Percentiles rank a stretch among this genome's conserved stretches.
These are phyloP conservation scores for Fusarium albosuccineum DNA, from an alignment of 2,329 filamentous ascomycete species.

Conservation along the genomic window DNA sequence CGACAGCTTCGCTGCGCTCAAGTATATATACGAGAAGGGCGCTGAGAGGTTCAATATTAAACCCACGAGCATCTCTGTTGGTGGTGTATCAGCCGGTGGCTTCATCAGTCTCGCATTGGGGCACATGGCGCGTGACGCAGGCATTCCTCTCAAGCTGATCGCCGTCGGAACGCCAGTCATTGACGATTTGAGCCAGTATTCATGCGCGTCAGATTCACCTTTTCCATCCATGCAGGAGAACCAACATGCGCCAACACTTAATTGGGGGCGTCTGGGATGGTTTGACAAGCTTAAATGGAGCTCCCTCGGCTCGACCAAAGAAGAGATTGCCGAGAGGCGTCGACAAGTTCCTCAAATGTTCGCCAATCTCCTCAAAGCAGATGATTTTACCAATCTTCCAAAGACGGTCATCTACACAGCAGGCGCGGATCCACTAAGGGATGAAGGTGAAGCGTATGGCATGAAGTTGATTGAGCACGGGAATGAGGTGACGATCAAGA, in stretches of 20 bases:
- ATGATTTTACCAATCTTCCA: constrained; percentile 50
- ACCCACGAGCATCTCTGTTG: constrained; percentile 55
- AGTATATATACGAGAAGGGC: constrained; percentile 54
- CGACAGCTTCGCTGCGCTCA: constrained; percentile 62
- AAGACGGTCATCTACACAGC: constrained; percentile 59
- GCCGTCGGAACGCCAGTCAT: constrained; percentile 57
- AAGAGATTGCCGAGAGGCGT: constrained; percentile 6
- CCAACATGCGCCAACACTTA: constrained; percentile 58
- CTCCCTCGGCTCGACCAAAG: constrained; percentile 30
- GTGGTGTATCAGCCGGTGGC: constrained; percentile 61
- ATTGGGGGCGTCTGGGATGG: constrained; percentile 58
- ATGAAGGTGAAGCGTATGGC: constrained; percentile 64
- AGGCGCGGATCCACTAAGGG: constrained; percentile 59
- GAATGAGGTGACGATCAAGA: constrained; percentile 59
- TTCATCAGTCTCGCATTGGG: constrained; percentile 54
- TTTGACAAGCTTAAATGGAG: constrained; percentile 54
- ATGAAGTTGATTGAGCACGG: constrained; percentile 57
- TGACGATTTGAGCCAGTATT: constrained; percentile 55
- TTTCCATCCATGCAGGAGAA: constrained; percentile 57
- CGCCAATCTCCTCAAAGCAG: constrained; percentile 53
- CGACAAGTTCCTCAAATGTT: constrained; percentile 38
- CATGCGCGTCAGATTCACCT: constrained; percentile 53
- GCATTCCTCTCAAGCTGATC: constrained; percentile 54
- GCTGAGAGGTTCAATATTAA: constrained; percentile 54
- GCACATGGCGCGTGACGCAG: constrained; percentile 56